Conservation (phyloP, 2,329 filamentous ascomycete genomes). For the Cadophora luteo-olivacea region DNA sequence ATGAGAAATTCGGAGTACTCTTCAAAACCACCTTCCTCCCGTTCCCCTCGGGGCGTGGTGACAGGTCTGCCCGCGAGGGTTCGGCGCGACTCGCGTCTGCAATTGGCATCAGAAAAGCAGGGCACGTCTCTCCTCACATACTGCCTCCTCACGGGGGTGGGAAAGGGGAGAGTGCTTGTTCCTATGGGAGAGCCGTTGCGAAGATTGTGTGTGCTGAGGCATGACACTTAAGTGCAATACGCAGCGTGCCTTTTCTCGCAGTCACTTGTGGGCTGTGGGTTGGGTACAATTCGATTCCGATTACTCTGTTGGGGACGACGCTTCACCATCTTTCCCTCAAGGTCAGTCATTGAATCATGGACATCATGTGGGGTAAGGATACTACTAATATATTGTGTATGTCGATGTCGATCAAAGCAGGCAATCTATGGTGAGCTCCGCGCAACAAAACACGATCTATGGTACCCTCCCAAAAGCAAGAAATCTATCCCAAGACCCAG, state of each 20-base stretch:
- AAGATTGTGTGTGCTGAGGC: conserved; percentile 77
- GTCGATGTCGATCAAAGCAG: neutral
- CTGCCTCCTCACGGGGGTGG: conserved; percentile 29
- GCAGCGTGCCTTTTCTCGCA: conserved; percentile 68
- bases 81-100: conserved; percentile 84
- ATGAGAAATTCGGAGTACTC: conserved; percentile 99
- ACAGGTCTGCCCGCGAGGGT: conserved; percentile 81
- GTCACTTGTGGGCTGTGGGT: conserved; percentile 33
- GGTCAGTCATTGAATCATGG: conserved; percentile 32
- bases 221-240: conserved; percentile 95
- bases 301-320: conserved; percentile 47
- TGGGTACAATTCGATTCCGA: conserved; percentile 49
- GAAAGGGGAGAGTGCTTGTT: conserved; percentile 49
- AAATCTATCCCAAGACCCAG: neutral
- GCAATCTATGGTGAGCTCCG: neutral
- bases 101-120: conserved; percentile 94
- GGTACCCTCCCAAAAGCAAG: neutral
- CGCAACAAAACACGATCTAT: neutral
- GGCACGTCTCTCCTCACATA: conserved; percentile 48
- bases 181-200: conserved; percentile 93
- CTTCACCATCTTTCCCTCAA: conserved; percentile 42
- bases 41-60: conserved; percentile 45
- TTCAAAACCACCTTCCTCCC: conserved; percentile 63
- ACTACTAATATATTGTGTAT: conserved; percentile 41
- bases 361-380: conserved; percentile 38